phyloP scores from a whole-genome alignment of 192 early-diverging fungal genomes.

The Rhizophagus sp. region DNA sequence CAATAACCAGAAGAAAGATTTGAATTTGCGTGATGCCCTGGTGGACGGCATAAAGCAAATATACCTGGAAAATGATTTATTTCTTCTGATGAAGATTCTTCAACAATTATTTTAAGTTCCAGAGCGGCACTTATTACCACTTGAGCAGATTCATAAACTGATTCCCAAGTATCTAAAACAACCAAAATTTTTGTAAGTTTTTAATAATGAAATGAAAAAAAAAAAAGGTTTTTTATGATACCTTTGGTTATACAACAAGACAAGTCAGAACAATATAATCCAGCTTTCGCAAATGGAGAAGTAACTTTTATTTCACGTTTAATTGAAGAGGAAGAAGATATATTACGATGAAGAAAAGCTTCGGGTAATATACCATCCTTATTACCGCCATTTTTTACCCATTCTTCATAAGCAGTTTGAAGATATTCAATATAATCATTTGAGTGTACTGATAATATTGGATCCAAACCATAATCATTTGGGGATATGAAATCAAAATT shows the following conservation, averaged over 20 bases:
- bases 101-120: constrained; percentile 45
- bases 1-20: constrained; percentile 59
- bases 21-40: constrained; percentile 58
- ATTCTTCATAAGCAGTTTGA: constrained; percentile 58
- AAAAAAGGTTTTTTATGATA: no score
- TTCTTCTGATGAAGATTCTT: constrained; percentile 35
- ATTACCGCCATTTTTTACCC: constrained; percentile 52
- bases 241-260: constrained; percentile 55
- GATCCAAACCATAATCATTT: constrained; percentile 54
- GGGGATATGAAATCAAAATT: not conserved
- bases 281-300: constrained; percentile 37
- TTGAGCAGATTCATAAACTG: constrained; percentile 64
- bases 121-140: constrained; percentile 63
- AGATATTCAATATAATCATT: constrained; percentile 62
- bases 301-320: not conserved
- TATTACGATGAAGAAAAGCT: constrained; percentile 41
- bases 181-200: no score
- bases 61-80: constrained; percentile 43
- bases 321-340: constrained; percentile 25
- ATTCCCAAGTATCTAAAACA: constrained; percentile 58
- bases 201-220: no score
- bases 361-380: constrained; percentile 58
- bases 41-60: constrained; percentile 58
- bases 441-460: constrained; percentile 59
- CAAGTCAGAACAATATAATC: constrained; percentile 55